Conservation (phyloP, 176 grass and related monocot species). For the Lolium multiflorum region DNA sequence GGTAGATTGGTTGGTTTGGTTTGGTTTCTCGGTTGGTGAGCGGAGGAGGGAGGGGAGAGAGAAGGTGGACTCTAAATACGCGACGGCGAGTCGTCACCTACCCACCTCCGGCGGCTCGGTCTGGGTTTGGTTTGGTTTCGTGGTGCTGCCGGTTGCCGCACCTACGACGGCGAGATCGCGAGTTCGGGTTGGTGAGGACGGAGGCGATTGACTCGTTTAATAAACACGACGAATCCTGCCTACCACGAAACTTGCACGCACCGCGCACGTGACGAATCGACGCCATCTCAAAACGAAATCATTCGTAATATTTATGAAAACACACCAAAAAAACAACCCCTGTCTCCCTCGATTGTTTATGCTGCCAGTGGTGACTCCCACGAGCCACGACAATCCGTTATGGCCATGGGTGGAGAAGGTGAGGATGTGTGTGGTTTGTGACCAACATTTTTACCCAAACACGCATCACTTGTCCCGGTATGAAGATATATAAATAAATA, state of each 20-base stretch:
- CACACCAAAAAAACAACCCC: too few relatives aligned
- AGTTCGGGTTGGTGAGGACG: slow-evolving; percentile 1
- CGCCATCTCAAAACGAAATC: background rate
- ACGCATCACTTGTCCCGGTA: too few relatives aligned
- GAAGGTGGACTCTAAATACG: slow-evolving; percentile 42
- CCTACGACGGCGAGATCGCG: background rate
- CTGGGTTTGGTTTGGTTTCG: background rate
- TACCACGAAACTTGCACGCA: background rate
- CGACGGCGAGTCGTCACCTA: slow-evolving; percentile 56
- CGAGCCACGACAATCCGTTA: too few relatives aligned
- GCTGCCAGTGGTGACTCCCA: too few relatives aligned
- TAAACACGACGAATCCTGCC: background rate
- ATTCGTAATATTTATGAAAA: too few relatives aligned
- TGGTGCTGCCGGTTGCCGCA: slow-evolving; percentile 14
- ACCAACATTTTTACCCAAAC: too few relatives aligned
- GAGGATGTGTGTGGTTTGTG: too few relatives aligned
- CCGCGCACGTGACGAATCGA: background rate
- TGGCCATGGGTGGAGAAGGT: too few relatives aligned
- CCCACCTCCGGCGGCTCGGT: slow-evolving; percentile 34
- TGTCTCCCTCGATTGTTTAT: too few relatives aligned
- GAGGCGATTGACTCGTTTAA: background rate
- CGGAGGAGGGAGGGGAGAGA: slow-evolving; percentile 22
- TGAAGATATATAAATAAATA: too few relatives aligned
- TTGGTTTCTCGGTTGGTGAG: slow-evolving; percentile 24
- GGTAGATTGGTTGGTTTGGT: slow-evolving; percentile 22